Evolutionary conservation across 495 filamentous ascomycete species (phyloP), one percentile per base, ranked within the genome.

Genomic region (Trypethelium eluteriae): DNA sequence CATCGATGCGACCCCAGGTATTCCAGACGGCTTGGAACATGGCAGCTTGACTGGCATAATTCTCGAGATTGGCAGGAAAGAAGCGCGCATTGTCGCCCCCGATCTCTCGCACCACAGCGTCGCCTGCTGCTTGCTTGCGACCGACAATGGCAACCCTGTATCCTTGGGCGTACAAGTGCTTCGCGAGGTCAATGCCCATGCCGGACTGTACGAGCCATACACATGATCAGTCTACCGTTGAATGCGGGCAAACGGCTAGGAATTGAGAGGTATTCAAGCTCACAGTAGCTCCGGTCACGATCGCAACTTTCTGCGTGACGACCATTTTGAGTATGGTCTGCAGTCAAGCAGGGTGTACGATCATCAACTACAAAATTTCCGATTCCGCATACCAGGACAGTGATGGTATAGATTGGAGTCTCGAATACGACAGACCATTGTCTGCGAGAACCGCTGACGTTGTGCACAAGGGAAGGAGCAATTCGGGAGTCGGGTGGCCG

Each of bases 1-100:
- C 77, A 71, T 80, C 76, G 35, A 80, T 70, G 3, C 76, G 70
- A 34, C 76, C 73, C 41, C 69, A 75, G 39, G 71, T 72, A n/a
- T 67, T 66, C 62, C 64, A 80, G 1, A 77, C 76, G 9, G 65
- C 35, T 35, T 69, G 59, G 68, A 80, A 79, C 46, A 70, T 73
- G 34, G 61, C 44, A 5, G 74, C 72, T 65, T 78, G 77, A 38
- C 72, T 74, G 56, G 72, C 70, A 67, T 80, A 80, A 63, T 70
- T 68, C 4, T 76, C 73, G 10, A 79, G 76, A 67, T 80, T 73
- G 64, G 70, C 68, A 25, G 70, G 39, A 64, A 72, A 68, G 63
- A 78, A 79, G 25, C 41, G 61, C 3, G 76, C 69, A 14, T 65
- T 73, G 38, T 69, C 70, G 12, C 36, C 53, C 10, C 78, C 78